Conservation (phyloP, 2,329 filamentous ascomycete species). For the Colletotrichum costaricense region DNA sequence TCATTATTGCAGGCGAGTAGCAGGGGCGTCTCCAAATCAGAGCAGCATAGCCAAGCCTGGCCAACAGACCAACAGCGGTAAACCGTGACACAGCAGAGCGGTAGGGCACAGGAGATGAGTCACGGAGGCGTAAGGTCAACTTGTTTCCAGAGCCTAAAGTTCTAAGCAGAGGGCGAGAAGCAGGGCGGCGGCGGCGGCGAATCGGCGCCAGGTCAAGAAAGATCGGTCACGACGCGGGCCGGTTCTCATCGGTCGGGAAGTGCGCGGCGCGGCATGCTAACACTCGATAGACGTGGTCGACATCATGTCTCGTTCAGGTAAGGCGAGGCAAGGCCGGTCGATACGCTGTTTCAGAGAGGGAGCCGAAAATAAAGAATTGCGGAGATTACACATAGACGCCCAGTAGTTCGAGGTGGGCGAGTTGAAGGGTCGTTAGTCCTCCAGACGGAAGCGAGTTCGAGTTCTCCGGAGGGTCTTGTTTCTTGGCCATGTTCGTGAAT, state of each 20-base stretch:
- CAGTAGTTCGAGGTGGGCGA: slow-evolving; percentile 1
- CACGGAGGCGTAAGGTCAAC: slow-evolving; percentile 3
- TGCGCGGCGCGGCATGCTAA: slow-evolving; percentile 16
- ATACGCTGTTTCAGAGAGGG: slow-evolving; percentile 19
- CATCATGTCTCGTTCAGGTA: slow-evolving; percentile 2
- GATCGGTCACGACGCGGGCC: slow-evolving; percentile 28
- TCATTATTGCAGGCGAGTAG: slow-evolving; percentile 10
- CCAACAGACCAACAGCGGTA: slow-evolving; percentile 16
- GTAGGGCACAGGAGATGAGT: slow-evolving; percentile 6
- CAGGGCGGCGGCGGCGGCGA: slow-evolving; percentile 14
- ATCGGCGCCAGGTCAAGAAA: slow-evolving; percentile 21
- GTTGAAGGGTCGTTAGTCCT: not conserved
- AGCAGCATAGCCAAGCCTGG: slow-evolving; percentile 13
- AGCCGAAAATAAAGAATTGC: slow-evolving; percentile 19
- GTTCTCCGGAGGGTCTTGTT: not conserved
- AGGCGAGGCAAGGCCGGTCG: slow-evolving; percentile 12
- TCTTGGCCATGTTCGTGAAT: slow-evolving; percentile 17
- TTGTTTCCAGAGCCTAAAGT: too few species aligned
- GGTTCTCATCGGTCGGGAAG: slow-evolving; percentile 5
- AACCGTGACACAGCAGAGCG: not conserved
- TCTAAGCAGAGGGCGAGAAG: not conserved
- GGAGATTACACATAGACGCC: slow-evolving; percentile 8
- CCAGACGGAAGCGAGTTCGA: not conserved
- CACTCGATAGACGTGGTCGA: not conserved
- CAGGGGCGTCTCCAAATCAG: slow-evolving; percentile 13